A percentile compares a stretch with the other conserved stretches of the same genome.
phyloP scores from a whole-genome alignment of 495 filamentous ascomycete species.

The Clavariopsis aquatica region DNA sequence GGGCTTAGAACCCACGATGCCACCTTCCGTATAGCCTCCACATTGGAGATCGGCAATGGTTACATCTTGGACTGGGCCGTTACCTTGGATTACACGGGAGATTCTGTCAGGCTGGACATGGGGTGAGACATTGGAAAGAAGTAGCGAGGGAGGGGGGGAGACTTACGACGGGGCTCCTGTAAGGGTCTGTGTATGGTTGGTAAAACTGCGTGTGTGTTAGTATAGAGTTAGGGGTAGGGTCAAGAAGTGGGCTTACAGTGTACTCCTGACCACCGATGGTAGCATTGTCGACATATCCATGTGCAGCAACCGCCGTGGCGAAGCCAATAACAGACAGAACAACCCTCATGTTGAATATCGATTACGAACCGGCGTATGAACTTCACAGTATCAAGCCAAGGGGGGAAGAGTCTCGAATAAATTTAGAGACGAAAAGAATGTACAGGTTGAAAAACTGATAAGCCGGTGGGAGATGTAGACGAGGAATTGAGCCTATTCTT shows the following conservation, averaged over 20 bases:
- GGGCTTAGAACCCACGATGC: slow-evolving; percentile 43
- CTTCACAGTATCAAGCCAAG: neutral
- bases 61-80: slow-evolving; percentile 54
- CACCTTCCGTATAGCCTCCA: slow-evolving; percentile 34
- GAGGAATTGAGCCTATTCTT: neutral
- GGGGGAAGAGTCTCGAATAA: neutral
- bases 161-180: slow-evolving; percentile 43
- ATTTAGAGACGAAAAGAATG: slow-evolving; percentile 1
- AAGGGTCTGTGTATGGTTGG: slow-evolving; percentile 54
- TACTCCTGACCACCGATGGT: slow-evolving; percentile 48
- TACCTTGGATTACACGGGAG: slow-evolving; percentile 53
- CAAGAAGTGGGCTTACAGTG: neutral
- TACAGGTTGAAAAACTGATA: neutral
- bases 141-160: neutral
- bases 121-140: neutral
- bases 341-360: slow-evolving; percentile 21
- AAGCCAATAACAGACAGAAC: slow-evolving; percentile 16
- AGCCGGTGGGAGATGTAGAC: neutral
- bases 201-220: slow-evolving; percentile 27
- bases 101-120: slow-evolving; percentile 43
- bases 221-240: neutral
- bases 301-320: slow-evolving; percentile 26
- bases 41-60: slow-evolving; percentile 51
- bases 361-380: slow-evolving; percentile 1
- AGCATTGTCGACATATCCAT: slow-evolving; percentile 45